Base-by-base conservation (phyloP, 2,329 filamentous ascomycete species). In the Penicillium verrucosum region DNA sequence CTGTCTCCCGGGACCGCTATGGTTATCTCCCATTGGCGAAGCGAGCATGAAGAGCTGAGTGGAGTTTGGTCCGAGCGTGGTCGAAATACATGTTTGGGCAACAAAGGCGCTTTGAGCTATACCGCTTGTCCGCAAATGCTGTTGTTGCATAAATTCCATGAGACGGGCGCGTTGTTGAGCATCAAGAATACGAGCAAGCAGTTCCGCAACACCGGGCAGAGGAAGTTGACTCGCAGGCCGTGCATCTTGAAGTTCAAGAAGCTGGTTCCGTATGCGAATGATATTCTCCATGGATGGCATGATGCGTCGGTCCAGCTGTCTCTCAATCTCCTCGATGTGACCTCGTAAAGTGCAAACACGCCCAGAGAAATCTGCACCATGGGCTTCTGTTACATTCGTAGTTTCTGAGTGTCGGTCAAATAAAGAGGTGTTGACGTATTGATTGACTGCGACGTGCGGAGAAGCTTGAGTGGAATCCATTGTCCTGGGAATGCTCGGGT, bases 161-260 rank as follows among this genome's bases (percentile, higher is more conserved):
- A 34, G 12, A 9, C 54, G 36, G 5, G 48, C 34, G 10, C 54
- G 54, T 23, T 40, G 34, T 29, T 56, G 49, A 25, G 25, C 16
- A 8, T 36, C 21, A 11, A 56, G 23, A 37, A 52, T 23, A 18
- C 54, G 54, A 3, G 27, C 11, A 29, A 56, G 70, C 67, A 48
- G 69, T 59, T 21, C 63, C 53, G 37, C 66, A 60, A 52, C 67
- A 62, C 25, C 71, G 60, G 36, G 63, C 56, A 38, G 58, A 51
- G 48, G 37, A 61, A 51, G 21, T 59, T 68, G 47, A 63, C n/a
- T 68, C 27, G 60, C 62, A 58, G 69, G 67, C 42, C 70, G 71
- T 18, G 67, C 63, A 57, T 74, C 73, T 14, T 72, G 63, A 11
- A 73, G 56, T 40, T 65, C 61, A 44, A 71, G 68, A 18, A 75